A percentile compares a stretch with the other conserved stretches of the same genome.
Conservation (phyloP, 306 rosid species). For the Lathyrus oleraceus region DNA sequence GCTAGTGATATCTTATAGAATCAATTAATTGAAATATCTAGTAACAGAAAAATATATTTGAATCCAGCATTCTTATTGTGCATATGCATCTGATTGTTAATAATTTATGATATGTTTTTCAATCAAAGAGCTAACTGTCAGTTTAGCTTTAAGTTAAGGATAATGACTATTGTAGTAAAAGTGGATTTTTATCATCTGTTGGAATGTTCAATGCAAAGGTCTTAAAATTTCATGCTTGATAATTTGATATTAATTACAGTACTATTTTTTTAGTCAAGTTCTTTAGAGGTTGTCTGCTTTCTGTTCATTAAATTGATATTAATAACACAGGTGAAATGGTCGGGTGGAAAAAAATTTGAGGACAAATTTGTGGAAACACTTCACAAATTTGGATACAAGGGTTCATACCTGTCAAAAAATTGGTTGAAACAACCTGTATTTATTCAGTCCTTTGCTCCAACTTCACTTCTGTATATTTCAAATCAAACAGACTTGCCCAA, state of each 20-base stretch:
- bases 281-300: conserved; percentile 14
- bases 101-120: not conserved
- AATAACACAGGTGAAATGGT: conserved; percentile 85
- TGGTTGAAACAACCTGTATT: conserved; percentile 87
- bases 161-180: conserved; percentile 13
- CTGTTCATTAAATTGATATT: conserved; percentile 39
- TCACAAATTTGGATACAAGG: conserved; percentile 78
- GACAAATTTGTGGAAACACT: conserved; percentile 86
- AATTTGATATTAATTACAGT: not conserved
- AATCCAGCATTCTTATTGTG: not conserved
- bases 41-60: conserved; percentile 1
- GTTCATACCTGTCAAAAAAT: conserved; percentile 76
- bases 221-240: conserved; percentile 20
- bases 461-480: conserved; percentile 70
- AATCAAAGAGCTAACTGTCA: conserved; percentile 7
- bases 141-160: conserved; percentile 2
- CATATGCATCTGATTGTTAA: not conserved
- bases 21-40: not conserved
- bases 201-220: conserved; percentile 9
- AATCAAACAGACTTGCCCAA: conserved; percentile 79
- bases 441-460: conserved; percentile 92
- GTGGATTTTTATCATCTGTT: not conserved
- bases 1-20: not conserved
- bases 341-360: conserved; percentile 66
- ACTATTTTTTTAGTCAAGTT: not conserved